Evolutionary conservation across 2,329 filamentous ascomycete genomes (phyloP).

Genomic region (Talaromyces sp.): DNA sequence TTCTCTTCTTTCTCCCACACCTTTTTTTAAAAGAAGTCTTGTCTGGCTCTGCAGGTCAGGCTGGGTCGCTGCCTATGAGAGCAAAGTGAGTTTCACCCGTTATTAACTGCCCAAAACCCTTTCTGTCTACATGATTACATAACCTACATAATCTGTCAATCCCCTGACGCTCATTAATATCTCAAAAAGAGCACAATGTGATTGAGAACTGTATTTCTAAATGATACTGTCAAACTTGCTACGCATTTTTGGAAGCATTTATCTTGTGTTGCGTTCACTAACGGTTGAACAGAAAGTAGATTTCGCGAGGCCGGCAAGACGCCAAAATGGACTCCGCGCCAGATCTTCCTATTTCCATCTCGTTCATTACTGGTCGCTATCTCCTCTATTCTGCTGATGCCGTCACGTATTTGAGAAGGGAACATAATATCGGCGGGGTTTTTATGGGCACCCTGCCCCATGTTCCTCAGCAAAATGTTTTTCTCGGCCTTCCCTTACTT

Average conservation of each 20-base stretch:
- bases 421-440: slow-evolving; percentile 79
- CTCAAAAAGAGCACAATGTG: slow-evolving; percentile 33
- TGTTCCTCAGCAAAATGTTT: slow-evolving; percentile 90
- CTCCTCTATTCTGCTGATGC: slow-evolving; percentile 83
- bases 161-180: slow-evolving; percentile 58
- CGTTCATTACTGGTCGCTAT: slow-evolving; percentile 72
- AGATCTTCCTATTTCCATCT: slow-evolving; percentile 67
- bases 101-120: background rate
- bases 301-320: background rate
- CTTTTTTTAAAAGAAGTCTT: slow-evolving; percentile 1
- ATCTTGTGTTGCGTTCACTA: background rate
- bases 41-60: slow-evolving; percentile 13
- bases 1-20: background rate
- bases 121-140: slow-evolving; percentile 56
- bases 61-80: slow-evolving; percentile 1
- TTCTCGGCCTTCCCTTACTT: slow-evolving; percentile 81
- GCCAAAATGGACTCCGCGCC: slow-evolving; percentile 30
- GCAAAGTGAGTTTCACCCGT: slow-evolving; percentile 3
- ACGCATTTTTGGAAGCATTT: slow-evolving; percentile 2
- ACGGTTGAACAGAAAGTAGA: slow-evolving; percentile 3
- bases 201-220: slow-evolving; percentile 41
- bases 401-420: slow-evolving; percentile 70
- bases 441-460: slow-evolving; percentile 85
- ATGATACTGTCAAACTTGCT: slow-evolving; percentile 21
- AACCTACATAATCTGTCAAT: slow-evolving; percentile 73